A percentile compares a stretch with the other conserved stretches of the same genome.
These are phyloP conservation scores for Phytopythium aichiense DNA, from an alignment of 352 stramenopile species.

Conservation along the genomic window DNA sequence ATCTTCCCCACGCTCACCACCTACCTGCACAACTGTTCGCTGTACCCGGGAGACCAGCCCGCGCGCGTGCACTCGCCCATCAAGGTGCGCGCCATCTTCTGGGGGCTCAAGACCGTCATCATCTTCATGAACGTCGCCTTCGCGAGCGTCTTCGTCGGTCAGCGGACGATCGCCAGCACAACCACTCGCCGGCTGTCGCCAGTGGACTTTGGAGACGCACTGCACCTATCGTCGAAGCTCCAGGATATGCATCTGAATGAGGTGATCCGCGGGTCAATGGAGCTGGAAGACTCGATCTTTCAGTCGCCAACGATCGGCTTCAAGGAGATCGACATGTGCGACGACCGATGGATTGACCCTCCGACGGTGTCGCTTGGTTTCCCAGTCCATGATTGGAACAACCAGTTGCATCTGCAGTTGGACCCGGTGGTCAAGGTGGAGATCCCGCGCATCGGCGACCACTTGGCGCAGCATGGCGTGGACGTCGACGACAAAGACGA, in stretches of 20 bases:
- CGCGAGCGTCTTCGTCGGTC: constrained; percentile 52
- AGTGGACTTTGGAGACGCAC: not conserved
- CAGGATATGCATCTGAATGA: not conserved
- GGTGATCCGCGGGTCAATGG: not conserved
- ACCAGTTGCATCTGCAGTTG: constrained; percentile 12
- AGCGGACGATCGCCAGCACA: constrained; percentile 9
- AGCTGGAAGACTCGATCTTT: constrained; percentile 1
- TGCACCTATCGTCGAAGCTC: not conserved
- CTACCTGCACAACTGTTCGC: constrained; percentile 55
- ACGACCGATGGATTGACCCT: not conserved
- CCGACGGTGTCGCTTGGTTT: constrained; percentile 19
- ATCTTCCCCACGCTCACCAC: constrained; percentile 54
- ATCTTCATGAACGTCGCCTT: constrained; percentile 67
- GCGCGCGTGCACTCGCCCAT: constrained; percentile 37
- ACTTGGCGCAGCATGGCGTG: not conserved
- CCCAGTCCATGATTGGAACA: constrained; percentile 27
- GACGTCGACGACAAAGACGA: not conserved
- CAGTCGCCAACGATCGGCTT: not conserved
- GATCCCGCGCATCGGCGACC: constrained; percentile 16
- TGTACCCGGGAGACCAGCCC: constrained; percentile 51
- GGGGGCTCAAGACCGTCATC: constrained; percentile 51
- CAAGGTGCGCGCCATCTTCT: constrained; percentile 48
- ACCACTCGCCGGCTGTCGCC: not conserved
- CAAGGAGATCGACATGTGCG: not conserved
- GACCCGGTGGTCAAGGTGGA: constrained; percentile 10